phyloP scores from a whole-genome alignment of 148 eudicot species.

The Nyssa sinensis region DNA sequence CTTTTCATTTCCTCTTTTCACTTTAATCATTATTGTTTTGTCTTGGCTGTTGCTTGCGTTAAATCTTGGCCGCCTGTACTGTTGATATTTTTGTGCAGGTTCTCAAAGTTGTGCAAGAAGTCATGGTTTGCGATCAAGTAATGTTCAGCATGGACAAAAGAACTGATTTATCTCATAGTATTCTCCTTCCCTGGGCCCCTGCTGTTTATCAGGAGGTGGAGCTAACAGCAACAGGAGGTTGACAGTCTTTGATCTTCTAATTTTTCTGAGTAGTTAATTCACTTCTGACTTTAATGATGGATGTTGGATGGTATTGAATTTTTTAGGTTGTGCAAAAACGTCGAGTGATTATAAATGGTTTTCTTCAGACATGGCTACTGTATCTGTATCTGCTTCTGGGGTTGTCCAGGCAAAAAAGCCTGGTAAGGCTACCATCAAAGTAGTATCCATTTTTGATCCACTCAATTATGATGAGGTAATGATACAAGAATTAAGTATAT shows the following conservation, averaged over 20 bases:
- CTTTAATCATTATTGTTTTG: neutral
- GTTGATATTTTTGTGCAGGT: slow-evolving; percentile 32
- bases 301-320: slow-evolving; percentile 13
- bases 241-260: slow-evolving; percentile 13
- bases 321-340: slow-evolving; percentile 71
- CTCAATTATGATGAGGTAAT: slow-evolving; percentile 80
- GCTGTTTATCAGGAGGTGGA: slow-evolving; percentile 73
- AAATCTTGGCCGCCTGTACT: neutral
- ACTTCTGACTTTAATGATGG: slow-evolving; percentile 13
- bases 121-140: slow-evolving; percentile 77
- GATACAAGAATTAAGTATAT: no score
- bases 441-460: slow-evolving; percentile 59
- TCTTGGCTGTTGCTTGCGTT: slow-evolving; percentile 4
- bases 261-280: slow-evolving; percentile 1
- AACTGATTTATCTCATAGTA: slow-evolving; percentile 31
- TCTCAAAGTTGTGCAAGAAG: slow-evolving; percentile 77
- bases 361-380: slow-evolving; percentile 62
- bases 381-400: slow-evolving; percentile 74
- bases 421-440: slow-evolving; percentile 77
- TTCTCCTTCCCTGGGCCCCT: slow-evolving; percentile 86
- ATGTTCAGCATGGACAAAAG: slow-evolving; percentile 36
- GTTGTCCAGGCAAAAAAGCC: slow-evolving; percentile 80
- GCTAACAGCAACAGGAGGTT: slow-evolving; percentile 76
- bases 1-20: neutral
- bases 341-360: slow-evolving; percentile 78